Conservation (phyloP, 768 basidiomycete genomes). For the Suillus subluteus region DNA sequence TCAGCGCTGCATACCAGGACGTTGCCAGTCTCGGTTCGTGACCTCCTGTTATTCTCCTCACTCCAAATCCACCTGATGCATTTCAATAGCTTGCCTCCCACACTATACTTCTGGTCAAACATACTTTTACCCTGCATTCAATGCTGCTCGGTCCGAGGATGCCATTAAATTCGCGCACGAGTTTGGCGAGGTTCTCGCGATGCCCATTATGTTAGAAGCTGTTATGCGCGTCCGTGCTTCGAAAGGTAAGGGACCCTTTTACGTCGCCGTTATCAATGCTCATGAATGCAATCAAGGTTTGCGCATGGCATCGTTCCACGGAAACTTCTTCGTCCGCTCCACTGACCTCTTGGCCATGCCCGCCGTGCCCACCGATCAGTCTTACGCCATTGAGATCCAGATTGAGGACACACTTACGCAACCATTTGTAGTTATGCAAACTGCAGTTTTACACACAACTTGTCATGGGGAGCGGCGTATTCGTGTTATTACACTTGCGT, state of each 20-base stretch:
- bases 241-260: conserved; percentile 56
- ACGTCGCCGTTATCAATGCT: not conserved
- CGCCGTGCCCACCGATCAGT: conserved; percentile 94
- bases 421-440: conserved; percentile 93
- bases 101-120: conserved; percentile 98
- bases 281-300: conserved; percentile 52
- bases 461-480: conserved; percentile 93
- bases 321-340: conserved; percentile 97
- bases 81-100: conserved; percentile 77
- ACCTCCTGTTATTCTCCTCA: not conserved
- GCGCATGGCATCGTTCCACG: conserved; percentile 97
- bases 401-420: conserved; percentile 92
- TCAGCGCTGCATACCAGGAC: conserved; percentile 92
- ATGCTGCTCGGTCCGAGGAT: conserved; percentile 91
- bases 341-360: conserved; percentile 97
- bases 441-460: conserved; percentile 92
- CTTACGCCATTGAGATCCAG: conserved; percentile 93
- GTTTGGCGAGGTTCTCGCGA: conserved; percentile 90
- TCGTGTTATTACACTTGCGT: conserved; percentile 84
- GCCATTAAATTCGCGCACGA: conserved; percentile 98
- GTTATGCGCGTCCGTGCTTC: conserved; percentile 99
- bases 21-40: conserved; percentile 85
- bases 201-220: conserved; percentile 94
- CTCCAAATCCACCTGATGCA: conserved; percentile 11
- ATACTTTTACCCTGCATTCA: conserved; percentile 98